Evolutionary conservation across 257 asterid species (phyloP).

Genomic region (Nicotiana tabacum): DNA sequence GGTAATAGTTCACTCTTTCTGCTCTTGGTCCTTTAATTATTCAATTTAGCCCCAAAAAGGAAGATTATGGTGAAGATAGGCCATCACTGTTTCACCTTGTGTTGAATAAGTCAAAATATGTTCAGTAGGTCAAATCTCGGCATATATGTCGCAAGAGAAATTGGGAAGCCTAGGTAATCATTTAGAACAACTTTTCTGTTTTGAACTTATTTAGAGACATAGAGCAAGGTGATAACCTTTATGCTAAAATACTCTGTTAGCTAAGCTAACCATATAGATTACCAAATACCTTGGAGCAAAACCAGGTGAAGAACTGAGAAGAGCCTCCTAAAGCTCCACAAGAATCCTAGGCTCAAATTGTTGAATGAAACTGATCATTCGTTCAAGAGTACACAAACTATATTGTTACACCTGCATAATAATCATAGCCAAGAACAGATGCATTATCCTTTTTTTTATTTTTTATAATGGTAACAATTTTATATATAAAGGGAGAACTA

Average conservation of each 20-base stretch:
- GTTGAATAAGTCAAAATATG: neutral
- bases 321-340: neutral
- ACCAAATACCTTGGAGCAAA: neutral
- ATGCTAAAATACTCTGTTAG: neutral
- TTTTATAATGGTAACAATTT: no score
- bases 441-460: neutral
- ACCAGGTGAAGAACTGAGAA: neutral
- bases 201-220: neutral
- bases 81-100: neutral
- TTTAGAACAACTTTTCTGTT: neutral
- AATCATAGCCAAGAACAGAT: neutral
- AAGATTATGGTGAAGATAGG: neutral
- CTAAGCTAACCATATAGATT: neutral
- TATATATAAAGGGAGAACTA: no score
- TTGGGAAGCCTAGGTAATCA: neutral
- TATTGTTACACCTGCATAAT: neutral
- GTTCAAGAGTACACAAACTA: neutral
- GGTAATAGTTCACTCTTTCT: neutral
- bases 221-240: neutral
- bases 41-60: neutral
- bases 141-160: neutral
- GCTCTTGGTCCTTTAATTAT: neutral
- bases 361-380: neutral
- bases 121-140: neutral
- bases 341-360: neutral